phyloP scores from a whole-genome alignment of 164 flowering plant species.

The Macadamia integrifolia region DNA sequence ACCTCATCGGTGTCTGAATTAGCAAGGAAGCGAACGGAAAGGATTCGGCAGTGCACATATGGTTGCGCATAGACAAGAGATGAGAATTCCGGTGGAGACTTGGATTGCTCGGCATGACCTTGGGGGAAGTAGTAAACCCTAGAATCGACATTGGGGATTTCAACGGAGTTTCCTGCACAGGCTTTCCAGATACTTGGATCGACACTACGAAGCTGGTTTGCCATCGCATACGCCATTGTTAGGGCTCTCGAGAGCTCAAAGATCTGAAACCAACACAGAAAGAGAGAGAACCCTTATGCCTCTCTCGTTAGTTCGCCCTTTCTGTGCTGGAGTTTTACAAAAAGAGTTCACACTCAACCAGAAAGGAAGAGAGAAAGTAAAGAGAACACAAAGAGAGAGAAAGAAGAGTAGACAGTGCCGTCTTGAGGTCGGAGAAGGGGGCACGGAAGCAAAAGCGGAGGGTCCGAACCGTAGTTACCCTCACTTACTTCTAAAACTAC shows the following conservation, averaged over 20 bases:
- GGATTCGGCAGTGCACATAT: constrained; percentile 30
- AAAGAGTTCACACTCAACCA: background rate
- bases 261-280: background rate
- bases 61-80: constrained; percentile 17
- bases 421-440: constrained; percentile 11
- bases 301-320: too few relatives aligned
- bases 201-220: constrained; percentile 15
- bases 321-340: too few relatives aligned
- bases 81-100: constrained; percentile 16
- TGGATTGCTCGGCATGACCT: constrained; percentile 61
- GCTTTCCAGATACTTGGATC: constrained; percentile 62
- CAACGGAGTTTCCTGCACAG: constrained; percentile 47
- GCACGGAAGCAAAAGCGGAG: background rate
- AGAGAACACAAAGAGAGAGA: too few relatives aligned
- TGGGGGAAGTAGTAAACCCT: constrained; percentile 78
- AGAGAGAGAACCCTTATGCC: background rate
- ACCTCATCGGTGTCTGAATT: constrained; percentile 53
- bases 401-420: constrained; percentile 11
- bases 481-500: too few relatives aligned
- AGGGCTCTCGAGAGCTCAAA: constrained; percentile 10
- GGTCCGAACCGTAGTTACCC: too few relatives aligned
- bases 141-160: constrained; percentile 40
- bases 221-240: constrained; percentile 14
- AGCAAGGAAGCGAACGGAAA: constrained; percentile 33
- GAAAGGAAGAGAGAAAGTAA: background rate